A percentile compares a stretch with the other conserved stretches of the same genome.
phyloP scores from a whole-genome alignment of 371 early-diverging fungal genomes.

The Circinella minor region DNA sequence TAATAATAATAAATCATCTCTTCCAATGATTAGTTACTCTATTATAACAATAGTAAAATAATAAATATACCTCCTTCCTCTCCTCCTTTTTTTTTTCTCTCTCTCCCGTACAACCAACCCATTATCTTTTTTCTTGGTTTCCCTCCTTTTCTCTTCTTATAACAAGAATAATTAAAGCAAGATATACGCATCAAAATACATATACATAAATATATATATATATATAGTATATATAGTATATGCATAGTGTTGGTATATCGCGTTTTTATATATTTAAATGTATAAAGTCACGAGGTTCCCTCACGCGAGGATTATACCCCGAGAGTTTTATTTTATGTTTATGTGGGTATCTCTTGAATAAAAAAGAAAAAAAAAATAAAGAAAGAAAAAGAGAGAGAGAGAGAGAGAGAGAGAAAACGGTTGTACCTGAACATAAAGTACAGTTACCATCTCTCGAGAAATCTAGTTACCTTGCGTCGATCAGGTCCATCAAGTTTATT shows the following conservation, averaged over 20 bases:
- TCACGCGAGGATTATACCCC: background rate
- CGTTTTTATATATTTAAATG: too few species aligned
- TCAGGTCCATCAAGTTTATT: slow-evolving; percentile 71
- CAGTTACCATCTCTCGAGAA: slow-evolving; percentile 1
- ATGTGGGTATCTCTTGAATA: too few species aligned
- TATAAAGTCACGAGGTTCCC: too few species aligned
- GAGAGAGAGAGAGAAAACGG: background rate
- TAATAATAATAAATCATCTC: background rate
- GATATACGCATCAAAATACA: too few species aligned
- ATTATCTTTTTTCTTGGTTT: too few species aligned
- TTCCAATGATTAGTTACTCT: background rate
- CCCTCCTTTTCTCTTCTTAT: too few species aligned
- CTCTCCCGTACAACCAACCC: too few species aligned
- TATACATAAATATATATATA: background rate
- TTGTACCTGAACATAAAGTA: background rate
- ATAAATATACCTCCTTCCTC: too few species aligned
- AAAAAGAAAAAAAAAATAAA: too few species aligned
- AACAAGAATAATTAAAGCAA: too few species aligned
- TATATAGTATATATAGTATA: background rate
- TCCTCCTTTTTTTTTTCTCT: too few species aligned
- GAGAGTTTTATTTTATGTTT: background rate
- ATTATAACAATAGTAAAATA: background rate
- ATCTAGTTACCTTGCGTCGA: slow-evolving; percentile 56
- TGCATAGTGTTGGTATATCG: background rate
- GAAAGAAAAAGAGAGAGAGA: background rate